phyloP scores from a whole-genome alignment of 2,329 filamentous ascomycete genomes.

The Colletotrichum magnum region DNA sequence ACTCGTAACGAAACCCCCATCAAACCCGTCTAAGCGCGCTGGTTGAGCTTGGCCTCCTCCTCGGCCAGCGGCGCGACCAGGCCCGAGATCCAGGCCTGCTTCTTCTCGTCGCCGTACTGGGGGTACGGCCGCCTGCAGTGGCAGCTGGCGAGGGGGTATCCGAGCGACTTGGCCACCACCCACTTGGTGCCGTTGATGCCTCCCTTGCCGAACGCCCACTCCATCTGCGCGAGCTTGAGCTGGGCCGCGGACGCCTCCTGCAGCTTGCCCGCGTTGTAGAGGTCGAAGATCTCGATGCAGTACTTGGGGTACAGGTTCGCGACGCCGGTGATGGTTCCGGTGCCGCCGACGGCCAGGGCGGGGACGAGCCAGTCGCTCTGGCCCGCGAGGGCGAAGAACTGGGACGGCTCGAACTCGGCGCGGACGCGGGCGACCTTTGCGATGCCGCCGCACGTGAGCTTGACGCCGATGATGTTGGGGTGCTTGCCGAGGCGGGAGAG shows the following conservation, averaged over 20 bases:
- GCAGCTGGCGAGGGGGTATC: slow-evolving; percentile 65
- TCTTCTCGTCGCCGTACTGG: slow-evolving; percentile 54
- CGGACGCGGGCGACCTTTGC: slow-evolving; percentile 77
- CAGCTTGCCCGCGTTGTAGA: slow-evolving; percentile 61
- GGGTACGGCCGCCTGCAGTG: slow-evolving; percentile 70
- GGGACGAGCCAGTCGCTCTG: slow-evolving; percentile 80
- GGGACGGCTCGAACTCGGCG: slow-evolving; percentile 62
- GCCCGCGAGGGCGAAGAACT: slow-evolving; percentile 79
- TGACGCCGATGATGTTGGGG: slow-evolving; percentile 77
- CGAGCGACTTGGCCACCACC: slow-evolving; percentile 67
- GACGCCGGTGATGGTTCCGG: slow-evolving; percentile 74
- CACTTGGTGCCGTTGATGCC: slow-evolving; percentile 75
- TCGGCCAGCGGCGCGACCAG: slow-evolving; percentile 35
- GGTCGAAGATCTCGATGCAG: slow-evolving; percentile 64
- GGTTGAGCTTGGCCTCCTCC: slow-evolving; percentile 40
- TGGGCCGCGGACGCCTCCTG: slow-evolving; percentile 65
- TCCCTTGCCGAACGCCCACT: slow-evolving; percentile 70
- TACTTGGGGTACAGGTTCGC: slow-evolving; percentile 72
- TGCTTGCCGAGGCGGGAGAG: slow-evolving; percentile 71
- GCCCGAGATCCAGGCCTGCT: slow-evolving; percentile 51
- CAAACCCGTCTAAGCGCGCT: slow-evolving; percentile 1
- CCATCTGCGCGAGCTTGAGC: slow-evolving; percentile 64
- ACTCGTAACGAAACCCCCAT: background rate
- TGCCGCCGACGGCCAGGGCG: slow-evolving; percentile 69
- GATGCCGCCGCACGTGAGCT: slow-evolving; percentile 81